Percentiles rank a stretch among this genome's conserved stretches.
Conservation (phyloP, 2,329 filamentous ascomycete species). For the Moelleriella libera region DNA sequence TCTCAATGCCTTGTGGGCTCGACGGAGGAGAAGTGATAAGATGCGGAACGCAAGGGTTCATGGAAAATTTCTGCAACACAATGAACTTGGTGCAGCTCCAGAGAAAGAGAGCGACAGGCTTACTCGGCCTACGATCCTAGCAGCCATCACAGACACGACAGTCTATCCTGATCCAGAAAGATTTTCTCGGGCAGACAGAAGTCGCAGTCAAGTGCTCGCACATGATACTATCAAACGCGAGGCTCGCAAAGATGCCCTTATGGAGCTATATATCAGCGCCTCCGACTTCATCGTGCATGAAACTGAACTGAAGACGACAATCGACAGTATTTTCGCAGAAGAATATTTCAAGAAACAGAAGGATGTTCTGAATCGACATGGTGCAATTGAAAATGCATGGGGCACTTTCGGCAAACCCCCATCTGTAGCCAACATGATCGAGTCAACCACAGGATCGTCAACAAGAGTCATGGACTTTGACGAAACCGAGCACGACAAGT, state of each 20-base stretch:
- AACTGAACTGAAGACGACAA: slow-evolving; percentile 55
- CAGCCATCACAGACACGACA: slow-evolving; percentile 30
- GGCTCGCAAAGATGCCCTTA: slow-evolving; percentile 55
- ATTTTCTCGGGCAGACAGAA: slow-evolving; percentile 35
- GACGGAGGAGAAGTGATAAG: slow-evolving; percentile 37
- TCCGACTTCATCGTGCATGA: slow-evolving; percentile 77
- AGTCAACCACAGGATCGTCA: slow-evolving; percentile 16
- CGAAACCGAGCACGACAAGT: slow-evolving; percentile 26
- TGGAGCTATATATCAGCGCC: slow-evolving; percentile 83
- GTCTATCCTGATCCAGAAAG: slow-evolving; percentile 49
- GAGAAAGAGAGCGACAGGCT: slow-evolving; percentile 64
- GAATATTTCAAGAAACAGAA: slow-evolving; percentile 33
- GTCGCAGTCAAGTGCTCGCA: slow-evolving; percentile 27
- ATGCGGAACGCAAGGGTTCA: slow-evolving; percentile 22
- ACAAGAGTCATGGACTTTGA: slow-evolving; percentile 21
- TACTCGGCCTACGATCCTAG: slow-evolving; percentile 53
- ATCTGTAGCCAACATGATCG: slow-evolving; percentile 30
- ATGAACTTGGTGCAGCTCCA: slow-evolving; percentile 40
- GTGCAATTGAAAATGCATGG: slow-evolving; percentile 36
- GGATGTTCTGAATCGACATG: slow-evolving; percentile 12
- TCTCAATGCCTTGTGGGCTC: slow-evolving; percentile 52
- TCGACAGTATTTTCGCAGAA: slow-evolving; percentile 64
- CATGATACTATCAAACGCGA: slow-evolving; percentile 33
- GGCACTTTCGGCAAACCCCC: slow-evolving; percentile 30
- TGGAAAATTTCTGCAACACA: slow-evolving; percentile 31